These are phyloP conservation scores for Apostasia ramifera DNA, from an alignment of 106 monocot species.

Conservation along the genomic window DNA sequence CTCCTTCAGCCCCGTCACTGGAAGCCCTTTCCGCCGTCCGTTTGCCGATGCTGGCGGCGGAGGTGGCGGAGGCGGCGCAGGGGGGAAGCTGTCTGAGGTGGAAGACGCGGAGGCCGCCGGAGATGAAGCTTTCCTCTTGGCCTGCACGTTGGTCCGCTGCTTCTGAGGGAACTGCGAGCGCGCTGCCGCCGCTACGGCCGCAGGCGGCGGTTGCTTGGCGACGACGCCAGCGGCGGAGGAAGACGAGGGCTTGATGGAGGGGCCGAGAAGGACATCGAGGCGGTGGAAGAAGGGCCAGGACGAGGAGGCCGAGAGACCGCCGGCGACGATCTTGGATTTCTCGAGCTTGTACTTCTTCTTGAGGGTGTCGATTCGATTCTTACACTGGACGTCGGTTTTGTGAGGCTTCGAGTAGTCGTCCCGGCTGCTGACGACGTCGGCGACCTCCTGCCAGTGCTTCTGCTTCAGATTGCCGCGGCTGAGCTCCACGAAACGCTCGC, in stretches of 20 bases:
- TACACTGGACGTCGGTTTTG: constrained; percentile 76
- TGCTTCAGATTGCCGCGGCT: constrained; percentile 70
- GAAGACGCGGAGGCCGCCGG: constrained; percentile 18
- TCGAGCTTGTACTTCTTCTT: constrained; percentile 93
- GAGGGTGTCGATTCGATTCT: constrained; percentile 89
- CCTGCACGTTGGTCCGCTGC: neutral
- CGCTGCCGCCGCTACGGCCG: neutral
- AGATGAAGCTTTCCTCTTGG: neutral
- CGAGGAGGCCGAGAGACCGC: constrained; percentile 5
- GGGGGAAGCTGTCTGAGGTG: constrained; percentile 40
- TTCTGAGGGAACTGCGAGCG: constrained; percentile 22
- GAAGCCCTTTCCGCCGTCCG: neutral
- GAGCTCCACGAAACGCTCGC: constrained; percentile 64
- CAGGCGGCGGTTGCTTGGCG: neutral
- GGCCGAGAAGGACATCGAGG: constrained; percentile 54
- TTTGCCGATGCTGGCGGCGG: neutral
- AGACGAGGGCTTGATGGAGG: constrained; percentile 7
- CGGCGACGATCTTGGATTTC: constrained; percentile 38
- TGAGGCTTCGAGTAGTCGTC: constrained; percentile 54
- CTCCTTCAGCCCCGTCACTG: constrained; percentile 15
- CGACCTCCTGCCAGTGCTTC: constrained; percentile 89
- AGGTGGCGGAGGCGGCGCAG: constrained; percentile 12
- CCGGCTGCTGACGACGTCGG: constrained; percentile 66
- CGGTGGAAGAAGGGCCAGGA: constrained; percentile 72
- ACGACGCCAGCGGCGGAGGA: neutral